A percentile compares a stretch with the other conserved stretches of the same genome.
These are phyloP conservation scores for Cucurbita argyrosperma DNA, from an alignment of 306 rosid species.

Conservation along the genomic window DNA sequence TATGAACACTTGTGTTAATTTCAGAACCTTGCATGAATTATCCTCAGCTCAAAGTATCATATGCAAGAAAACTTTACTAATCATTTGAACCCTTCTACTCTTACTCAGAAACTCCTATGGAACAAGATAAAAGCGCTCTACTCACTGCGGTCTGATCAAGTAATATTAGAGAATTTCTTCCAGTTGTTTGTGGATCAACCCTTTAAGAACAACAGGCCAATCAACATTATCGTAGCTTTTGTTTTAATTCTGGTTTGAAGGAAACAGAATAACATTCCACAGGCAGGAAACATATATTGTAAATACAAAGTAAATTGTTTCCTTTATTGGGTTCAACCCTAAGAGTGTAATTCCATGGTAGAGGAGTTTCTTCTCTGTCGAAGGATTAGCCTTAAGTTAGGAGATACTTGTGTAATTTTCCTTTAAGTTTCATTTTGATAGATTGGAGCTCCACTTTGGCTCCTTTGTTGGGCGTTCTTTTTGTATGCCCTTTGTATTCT, in stretches of 20 bases:
- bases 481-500: too few relatives aligned
- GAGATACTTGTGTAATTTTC: too few relatives aligned
- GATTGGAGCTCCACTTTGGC: too few relatives aligned
- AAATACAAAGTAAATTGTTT: background rate
- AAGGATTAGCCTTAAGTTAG: too few relatives aligned
- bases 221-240: background rate
- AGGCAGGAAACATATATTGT: background rate
- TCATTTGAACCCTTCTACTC: background rate
- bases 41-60: background rate
- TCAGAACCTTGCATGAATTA: background rate
- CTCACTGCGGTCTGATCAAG: background rate
- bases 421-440: too few relatives aligned
- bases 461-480: too few relatives aligned
- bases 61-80: background rate
- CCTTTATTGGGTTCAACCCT: background rate
- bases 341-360: too few relatives aligned
- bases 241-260: background rate
- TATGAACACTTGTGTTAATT: background rate
- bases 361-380: too few relatives aligned
- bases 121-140: background rate
- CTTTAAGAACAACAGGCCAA: background rate
- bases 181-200: background rate
- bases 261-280: background rate
- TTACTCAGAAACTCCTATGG: background rate
- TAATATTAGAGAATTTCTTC: background rate